Percentiles rank a stretch among this genome's conserved stretches.
phyloP scores from a whole-genome alignment of 371 early-diverging fungal genomes.

The Homolaphlyctis polyrhiza region DNA sequence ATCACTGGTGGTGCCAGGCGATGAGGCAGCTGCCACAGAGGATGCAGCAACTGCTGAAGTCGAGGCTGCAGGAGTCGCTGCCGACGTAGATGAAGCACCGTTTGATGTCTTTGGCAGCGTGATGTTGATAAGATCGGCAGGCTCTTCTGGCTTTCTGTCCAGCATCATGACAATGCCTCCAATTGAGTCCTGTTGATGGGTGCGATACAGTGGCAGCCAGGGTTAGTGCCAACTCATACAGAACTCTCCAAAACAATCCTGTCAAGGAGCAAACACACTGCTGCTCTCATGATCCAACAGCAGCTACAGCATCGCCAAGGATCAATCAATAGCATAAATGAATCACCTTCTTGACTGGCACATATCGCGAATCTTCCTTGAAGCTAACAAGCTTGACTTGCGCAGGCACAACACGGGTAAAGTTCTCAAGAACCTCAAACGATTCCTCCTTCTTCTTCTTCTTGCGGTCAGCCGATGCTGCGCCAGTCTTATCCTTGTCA shows the following conservation, averaged over 20 bases:
- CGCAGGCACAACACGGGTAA: conserved; percentile 82
- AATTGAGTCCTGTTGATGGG: conserved; percentile 42
- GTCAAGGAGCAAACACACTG: too few species aligned
- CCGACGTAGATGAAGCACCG: too few species aligned
- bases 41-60: too few species aligned
- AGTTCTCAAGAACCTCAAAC: conserved; percentile 74
- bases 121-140: conserved; percentile 52
- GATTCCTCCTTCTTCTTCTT: conserved; percentile 46
- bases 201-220: too few species aligned
- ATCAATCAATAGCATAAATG: neutral
- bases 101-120: too few species aligned
- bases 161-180: conserved; percentile 76
- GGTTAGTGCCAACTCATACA: too few species aligned
- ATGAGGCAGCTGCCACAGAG: too few species aligned
- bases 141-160: conserved; percentile 49
- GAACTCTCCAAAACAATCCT: too few species aligned
- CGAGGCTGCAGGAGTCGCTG: too few species aligned
- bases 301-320: neutral
- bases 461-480: conserved; percentile 9
- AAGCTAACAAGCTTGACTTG: conserved; percentile 83
- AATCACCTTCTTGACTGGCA: conserved; percentile 72
- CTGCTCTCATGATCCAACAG: too few species aligned
- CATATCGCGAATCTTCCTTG: conserved; percentile 76
- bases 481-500: conserved; percentile 12
- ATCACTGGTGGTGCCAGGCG: too few species aligned